Evolutionary conservation across 2,329 filamentous ascomycete species (phyloP).

Genomic region (Pseudomassariella vexata): DNA sequence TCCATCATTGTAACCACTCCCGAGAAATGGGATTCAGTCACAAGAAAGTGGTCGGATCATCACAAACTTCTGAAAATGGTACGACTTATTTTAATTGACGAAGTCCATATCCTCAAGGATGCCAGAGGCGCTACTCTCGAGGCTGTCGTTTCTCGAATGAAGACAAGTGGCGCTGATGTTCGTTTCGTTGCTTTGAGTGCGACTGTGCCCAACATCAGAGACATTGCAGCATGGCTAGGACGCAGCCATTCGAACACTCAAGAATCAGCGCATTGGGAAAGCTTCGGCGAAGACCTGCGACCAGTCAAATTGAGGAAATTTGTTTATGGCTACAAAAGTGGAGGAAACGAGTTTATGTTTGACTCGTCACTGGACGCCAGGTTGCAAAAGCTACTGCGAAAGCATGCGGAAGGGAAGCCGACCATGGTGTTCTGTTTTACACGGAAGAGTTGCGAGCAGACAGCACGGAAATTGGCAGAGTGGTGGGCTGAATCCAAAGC

Average conservation of each 20-base stretch:
- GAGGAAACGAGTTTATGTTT: constrained; percentile 69
- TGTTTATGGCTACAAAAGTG: constrained; percentile 65
- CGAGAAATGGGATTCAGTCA: constrained; percentile 89
- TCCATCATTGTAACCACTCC: constrained; percentile 83
- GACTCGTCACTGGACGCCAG: constrained; percentile 63
- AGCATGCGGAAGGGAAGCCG: constrained; percentile 65
- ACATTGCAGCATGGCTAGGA: constrained; percentile 77
- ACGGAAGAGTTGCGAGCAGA: constrained; percentile 61
- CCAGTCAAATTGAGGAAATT: constrained; percentile 72
- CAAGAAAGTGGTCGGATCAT: constrained; percentile 80
- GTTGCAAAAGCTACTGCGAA: constrained; percentile 59
- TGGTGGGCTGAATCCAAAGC: constrained; percentile 53
- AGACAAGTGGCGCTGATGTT: constrained; percentile 67
- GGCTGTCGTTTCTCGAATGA: constrained; percentile 82
- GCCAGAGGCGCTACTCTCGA: constrained; percentile 73
- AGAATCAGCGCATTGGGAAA: constrained; percentile 59
- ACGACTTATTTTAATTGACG: constrained; percentile 77
- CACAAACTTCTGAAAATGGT: constrained; percentile 67
- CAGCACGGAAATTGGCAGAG: constrained; percentile 61
- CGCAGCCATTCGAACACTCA: constrained; percentile 53
- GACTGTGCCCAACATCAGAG: constrained; percentile 75
- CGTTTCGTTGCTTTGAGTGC: constrained; percentile 79
- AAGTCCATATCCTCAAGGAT: constrained; percentile 83
- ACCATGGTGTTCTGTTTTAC: constrained; percentile 83
- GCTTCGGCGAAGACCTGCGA: constrained; percentile 74